Conservation (phyloP, 176 grass and related monocot genomes). For the Rhipidocladum racemiflorum region DNA sequence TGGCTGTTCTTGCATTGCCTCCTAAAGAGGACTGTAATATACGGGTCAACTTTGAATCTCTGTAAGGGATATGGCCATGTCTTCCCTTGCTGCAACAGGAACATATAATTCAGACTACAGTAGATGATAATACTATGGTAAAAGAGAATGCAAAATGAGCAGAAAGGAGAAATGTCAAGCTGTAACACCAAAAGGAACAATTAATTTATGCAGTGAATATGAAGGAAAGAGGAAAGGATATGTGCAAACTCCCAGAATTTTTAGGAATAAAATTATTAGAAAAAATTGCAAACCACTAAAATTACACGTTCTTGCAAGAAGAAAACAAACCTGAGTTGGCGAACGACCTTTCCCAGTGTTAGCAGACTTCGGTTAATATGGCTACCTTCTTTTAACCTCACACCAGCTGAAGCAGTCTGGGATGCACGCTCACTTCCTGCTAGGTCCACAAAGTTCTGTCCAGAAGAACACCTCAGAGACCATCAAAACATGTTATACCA, state of each 20-base stretch:
- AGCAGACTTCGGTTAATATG: slow-evolving; percentile 97
- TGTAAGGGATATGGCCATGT: slow-evolving; percentile 85
- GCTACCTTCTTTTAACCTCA: slow-evolving; percentile 91
- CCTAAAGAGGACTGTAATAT: slow-evolving; percentile 85
- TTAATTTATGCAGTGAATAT: background rate
- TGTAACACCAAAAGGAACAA: slow-evolving; percentile 6
- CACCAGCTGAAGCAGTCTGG: slow-evolving; percentile 72
- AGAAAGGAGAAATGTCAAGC: slow-evolving; percentile 2
- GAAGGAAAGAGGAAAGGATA: slow-evolving; percentile 9
- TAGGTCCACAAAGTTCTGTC: slow-evolving; percentile 95
- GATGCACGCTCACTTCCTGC: slow-evolving; percentile 96
- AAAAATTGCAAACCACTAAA: background rate
- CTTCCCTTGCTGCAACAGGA: slow-evolving; percentile 70
- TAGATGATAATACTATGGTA: background rate
- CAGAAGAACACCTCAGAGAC: slow-evolving; percentile 31
- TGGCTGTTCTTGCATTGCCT: slow-evolving; percentile 84
- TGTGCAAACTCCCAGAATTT: background rate
- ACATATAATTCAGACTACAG: slow-evolving; percentile 23
- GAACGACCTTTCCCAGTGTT: slow-evolving; percentile 84
- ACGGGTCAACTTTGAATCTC: slow-evolving; percentile 91
- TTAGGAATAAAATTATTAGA: background rate
- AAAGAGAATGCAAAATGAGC: background rate
- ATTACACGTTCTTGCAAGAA: slow-evolving; percentile 13
- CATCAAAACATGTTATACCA: background rate
- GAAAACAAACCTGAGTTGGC: slow-evolving; percentile 82